Percentiles rank a stretch among this genome's conserved stretches.
phyloP scores from a whole-genome alignment of 2,329 filamentous ascomycete genomes.

The Pseudogymnoascus sp. region DNA sequence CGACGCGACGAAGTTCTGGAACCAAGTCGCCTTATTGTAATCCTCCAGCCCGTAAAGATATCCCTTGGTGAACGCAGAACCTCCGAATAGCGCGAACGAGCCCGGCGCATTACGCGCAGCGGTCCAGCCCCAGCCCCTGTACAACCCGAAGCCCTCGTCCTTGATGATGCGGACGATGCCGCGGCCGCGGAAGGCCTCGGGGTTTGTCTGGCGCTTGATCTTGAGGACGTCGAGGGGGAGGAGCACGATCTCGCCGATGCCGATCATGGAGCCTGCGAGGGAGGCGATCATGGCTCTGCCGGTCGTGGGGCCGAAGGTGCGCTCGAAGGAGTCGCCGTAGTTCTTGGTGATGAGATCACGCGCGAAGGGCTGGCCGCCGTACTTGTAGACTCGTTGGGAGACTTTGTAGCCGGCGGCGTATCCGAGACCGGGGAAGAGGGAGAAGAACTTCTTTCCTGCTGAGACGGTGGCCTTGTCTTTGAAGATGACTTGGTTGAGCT shows the following conservation, averaged over 20 bases:
- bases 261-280: slow-evolving; percentile 87
- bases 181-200: slow-evolving; percentile 91
- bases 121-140: slow-evolving; percentile 96
- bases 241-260: slow-evolving; percentile 93
- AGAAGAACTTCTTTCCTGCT: slow-evolving; percentile 72
- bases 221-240: slow-evolving; percentile 94
- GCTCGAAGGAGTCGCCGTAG: slow-evolving; percentile 77
- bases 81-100: slow-evolving; percentile 97
- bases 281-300: slow-evolving; percentile 98
- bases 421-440: slow-evolving; percentile 90
- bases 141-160: slow-evolving; percentile 92
- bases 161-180: slow-evolving; percentile 82
- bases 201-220: slow-evolving; percentile 99
- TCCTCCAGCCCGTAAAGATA: slow-evolving; percentile 84
- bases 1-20: slow-evolving; percentile 95
- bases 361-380: slow-evolving; percentile 91
- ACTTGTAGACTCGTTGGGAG: slow-evolving; percentile 96
- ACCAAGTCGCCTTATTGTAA: slow-evolving; percentile 92
- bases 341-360: slow-evolving; percentile 78
- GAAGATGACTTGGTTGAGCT: slow-evolving; percentile 90
- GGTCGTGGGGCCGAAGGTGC: slow-evolving; percentile 88
- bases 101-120: slow-evolving; percentile 94
- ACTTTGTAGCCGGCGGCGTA: slow-evolving; percentile 98
- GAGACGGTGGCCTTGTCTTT: slow-evolving; percentile 73
- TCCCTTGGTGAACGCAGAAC: slow-evolving; percentile 94